These are phyloP conservation scores for Gracilaria domingensis DNA, from an alignment of 23 red algal species.

Conservation along the genomic window DNA sequence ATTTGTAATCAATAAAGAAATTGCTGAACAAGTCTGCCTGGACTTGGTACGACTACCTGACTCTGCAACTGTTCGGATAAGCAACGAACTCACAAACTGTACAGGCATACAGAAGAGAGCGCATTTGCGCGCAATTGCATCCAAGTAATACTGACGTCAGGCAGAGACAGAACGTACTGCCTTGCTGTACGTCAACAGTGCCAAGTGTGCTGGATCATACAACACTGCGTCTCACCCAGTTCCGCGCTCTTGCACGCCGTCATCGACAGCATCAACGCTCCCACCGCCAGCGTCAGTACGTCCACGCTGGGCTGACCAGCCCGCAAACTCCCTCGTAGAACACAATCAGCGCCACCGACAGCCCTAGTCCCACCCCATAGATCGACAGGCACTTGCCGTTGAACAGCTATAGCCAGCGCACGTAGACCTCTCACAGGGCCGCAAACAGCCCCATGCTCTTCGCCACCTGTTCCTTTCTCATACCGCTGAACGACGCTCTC, in stretches of 20 bases:
- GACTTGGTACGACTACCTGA: no score
- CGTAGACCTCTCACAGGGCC: conserved; percentile 51
- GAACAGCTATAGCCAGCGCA: conserved; percentile 15
- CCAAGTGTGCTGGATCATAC: no score
- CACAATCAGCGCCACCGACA: conserved; percentile 35
- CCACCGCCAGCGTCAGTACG: conserved; percentile 41
- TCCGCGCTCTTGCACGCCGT: conserved; percentile 51
- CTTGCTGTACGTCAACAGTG: no score
- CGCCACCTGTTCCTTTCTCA: conserved; percentile 15
- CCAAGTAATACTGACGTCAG: no score
- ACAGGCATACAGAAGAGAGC: no score
- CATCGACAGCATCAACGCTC: conserved; percentile 56
- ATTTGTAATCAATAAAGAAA: no score
- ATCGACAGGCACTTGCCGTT: conserved; percentile 49
- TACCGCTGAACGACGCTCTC: background rate
- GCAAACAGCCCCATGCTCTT: conserved; percentile 41
- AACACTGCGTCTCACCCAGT: no score
- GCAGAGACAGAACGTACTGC: no score
- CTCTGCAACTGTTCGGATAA: no score
- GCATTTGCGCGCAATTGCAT: no score
- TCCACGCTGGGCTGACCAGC: conserved; percentile 28
- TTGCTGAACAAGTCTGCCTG: no score
- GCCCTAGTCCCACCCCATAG: conserved; percentile 24
- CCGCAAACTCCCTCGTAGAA: conserved; percentile 25
- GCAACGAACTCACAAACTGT: no score